Base-by-base conservation (phyloP, 306 rosid genomes). In the barrel medic (Medicago truncatula) region DNA sequence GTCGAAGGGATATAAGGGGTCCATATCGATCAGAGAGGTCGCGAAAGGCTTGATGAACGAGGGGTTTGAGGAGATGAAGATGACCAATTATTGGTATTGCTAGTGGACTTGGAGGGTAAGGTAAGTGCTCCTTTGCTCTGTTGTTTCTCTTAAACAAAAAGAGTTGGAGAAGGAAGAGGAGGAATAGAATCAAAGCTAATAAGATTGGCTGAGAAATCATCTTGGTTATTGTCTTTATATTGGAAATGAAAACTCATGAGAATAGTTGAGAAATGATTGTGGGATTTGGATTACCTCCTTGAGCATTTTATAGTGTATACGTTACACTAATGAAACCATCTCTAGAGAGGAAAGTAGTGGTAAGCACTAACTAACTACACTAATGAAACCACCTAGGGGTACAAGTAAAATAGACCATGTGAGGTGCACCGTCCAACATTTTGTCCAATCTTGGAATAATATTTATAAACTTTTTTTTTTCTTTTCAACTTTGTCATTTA, bases 91-190 rank as follows among this genome's bases (percentile, higher is more conserved):
- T 8, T 72, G 89, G 80, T 67, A 59, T 6, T 15, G 76, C 39
- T 4, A 67, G 50, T 21, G 90, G 90, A 53, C 90, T 69, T 49
- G 89, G 93, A 10, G 87, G 17, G 58, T 52, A 52, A n/a, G 58
- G 11, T 17, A 52, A 15, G 8, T 16, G 21, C 23, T 16, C 58
- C 18, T 54, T 62, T 53, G 76, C n/a, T 17, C 38, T 63, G 3
- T 41, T 56, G 15, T 54, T 38, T 39, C 71, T 75, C 20, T 57
- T 67, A 0, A 5, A 61, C 9, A 2, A 63, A 6, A 49, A n/a
- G 25, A 47, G 4, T 9, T 77, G 15, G 13, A 81, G 14, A 61
- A 73, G 2, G 56, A 40, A 34, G 46, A 64, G 46, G 2, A 71
- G 13, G 7, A 73, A 4, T 3, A 77, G 23, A 16, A 73, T 2